Percentiles rank a stretch among this genome's conserved stretches.
These are phyloP conservation scores for Aspergillus ellipticus DNA, from an alignment of 495 filamentous ascomycete species.

Conservation along the genomic window DNA sequence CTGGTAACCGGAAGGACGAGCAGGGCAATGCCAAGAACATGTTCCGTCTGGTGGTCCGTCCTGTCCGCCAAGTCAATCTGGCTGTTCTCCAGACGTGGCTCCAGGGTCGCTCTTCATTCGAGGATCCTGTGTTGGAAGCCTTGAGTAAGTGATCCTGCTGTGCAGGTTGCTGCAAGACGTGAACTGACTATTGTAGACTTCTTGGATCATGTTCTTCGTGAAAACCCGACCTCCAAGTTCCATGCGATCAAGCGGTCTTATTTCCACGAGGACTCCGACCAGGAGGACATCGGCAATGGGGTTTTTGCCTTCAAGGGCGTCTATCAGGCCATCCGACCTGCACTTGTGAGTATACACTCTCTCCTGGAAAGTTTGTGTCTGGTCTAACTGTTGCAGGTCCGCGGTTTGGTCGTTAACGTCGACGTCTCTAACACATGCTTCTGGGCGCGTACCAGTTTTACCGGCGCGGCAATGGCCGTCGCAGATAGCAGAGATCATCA, in stretches of 20 bases:
- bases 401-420: slow-evolving; percentile 70
- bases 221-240: slow-evolving; percentile 61
- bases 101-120: slow-evolving; percentile 49
- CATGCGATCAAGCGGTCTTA: slow-evolving; percentile 73
- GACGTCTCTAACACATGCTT: slow-evolving; percentile 52
- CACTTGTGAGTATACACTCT: slow-evolving; percentile 41
- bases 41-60: slow-evolving; percentile 55
- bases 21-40: slow-evolving; percentile 36
- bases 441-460: slow-evolving; percentile 31
- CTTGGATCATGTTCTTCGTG: slow-evolving; percentile 82
- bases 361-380: neutral
- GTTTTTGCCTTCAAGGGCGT: slow-evolving; percentile 58
- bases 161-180: neutral
- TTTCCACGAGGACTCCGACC: slow-evolving; percentile 48
- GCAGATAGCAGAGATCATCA: slow-evolving; percentile 19
- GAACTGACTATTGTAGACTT: slow-evolving; percentile 52
- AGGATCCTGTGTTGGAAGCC: slow-evolving; percentile 66
- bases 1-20: neutral
- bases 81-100: slow-evolving; percentile 63
- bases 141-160: slow-evolving; percentile 53
- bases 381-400: slow-evolving; percentile 30
- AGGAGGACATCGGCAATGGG: slow-evolving; percentile 47
- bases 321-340: slow-evolving; percentile 63
- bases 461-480: slow-evolving; percentile 28
- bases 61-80: slow-evolving; percentile 60